These are phyloP conservation scores for Monosporascus ibericus DNA, from an alignment of 2,329 filamentous ascomycete species.

Conservation along the genomic window DNA sequence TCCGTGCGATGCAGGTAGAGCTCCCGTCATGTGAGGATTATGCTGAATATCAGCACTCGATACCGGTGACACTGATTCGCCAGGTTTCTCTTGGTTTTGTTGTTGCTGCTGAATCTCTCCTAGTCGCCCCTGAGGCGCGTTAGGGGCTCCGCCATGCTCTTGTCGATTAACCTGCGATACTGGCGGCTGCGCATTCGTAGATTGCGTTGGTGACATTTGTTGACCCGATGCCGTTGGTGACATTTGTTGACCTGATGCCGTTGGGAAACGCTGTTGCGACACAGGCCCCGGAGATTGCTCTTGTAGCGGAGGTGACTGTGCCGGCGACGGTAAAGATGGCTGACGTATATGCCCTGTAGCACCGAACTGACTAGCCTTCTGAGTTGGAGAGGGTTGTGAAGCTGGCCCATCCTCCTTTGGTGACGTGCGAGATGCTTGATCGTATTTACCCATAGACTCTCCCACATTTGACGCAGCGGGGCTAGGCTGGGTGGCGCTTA, in stretches of 20 bases:
- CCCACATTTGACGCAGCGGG: neutral
- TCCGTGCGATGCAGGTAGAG: constrained; percentile 1
- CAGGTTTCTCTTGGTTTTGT: neutral
- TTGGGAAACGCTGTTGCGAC: constrained; percentile 5
- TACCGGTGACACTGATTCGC: neutral
- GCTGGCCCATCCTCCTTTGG: constrained; percentile 6
- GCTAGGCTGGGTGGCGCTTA: neutral
- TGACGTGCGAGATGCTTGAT: neutral
- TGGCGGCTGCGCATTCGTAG: neutral
- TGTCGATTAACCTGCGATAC: neutral
- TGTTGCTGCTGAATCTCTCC: neutral
- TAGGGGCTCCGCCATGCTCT: neutral
- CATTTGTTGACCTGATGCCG: neutral
- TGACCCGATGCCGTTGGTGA: neutral
- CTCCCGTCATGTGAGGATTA: neutral
- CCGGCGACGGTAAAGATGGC: constrained; percentile 20
- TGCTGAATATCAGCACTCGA: neutral
- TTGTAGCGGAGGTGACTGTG: constrained; percentile 14
- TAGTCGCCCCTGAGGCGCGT: neutral
- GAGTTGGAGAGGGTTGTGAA: constrained; percentile 14
- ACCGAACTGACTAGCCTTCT: constrained; percentile 15
- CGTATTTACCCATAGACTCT: neutral
- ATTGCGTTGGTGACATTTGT: neutral
- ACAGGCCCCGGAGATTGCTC: neutral
- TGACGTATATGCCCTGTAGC: constrained; percentile 16